phyloP scores from a whole-genome alignment of 441 rosid genomes.

The Capsella rubella region DNA sequence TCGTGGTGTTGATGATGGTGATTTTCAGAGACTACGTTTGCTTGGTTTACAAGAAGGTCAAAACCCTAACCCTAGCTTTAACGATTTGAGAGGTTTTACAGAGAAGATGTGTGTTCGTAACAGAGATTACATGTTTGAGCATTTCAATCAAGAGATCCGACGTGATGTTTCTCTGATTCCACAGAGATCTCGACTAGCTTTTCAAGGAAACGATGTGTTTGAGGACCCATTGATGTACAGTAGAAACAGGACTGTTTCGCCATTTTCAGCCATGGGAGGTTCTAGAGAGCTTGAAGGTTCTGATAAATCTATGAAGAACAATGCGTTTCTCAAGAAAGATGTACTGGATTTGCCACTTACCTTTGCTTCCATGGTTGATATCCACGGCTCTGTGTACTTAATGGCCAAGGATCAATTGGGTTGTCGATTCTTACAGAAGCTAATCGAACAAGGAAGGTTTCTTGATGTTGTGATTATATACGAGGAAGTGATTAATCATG shows the following conservation, averaged over 20 bases:
- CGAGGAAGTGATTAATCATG: slow-evolving; percentile 57
- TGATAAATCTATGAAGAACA: slow-evolving; percentile 28
- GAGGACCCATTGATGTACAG: neutral
- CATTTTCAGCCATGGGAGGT: slow-evolving; percentile 33
- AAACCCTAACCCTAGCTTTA: slow-evolving; percentile 31
- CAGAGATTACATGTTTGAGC: slow-evolving; percentile 46
- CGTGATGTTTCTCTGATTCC: neutral
- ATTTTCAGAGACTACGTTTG: slow-evolving; percentile 24
- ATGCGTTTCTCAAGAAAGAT: slow-evolving; percentile 25
- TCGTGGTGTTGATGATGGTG: slow-evolving; percentile 26
- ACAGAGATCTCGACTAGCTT: neutral
- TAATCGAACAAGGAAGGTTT: slow-evolving; percentile 58
- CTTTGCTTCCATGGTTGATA: slow-evolving; percentile 49
- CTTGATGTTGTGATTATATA: slow-evolving; percentile 55
- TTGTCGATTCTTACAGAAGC: slow-evolving; percentile 65
- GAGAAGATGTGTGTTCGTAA: slow-evolving; percentile 7
- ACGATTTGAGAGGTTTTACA: neutral
- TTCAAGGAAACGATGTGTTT: neutral
- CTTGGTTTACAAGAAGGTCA: slow-evolving; percentile 45
- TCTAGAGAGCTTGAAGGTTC: neutral
- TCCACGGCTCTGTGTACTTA: slow-evolving; percentile 52
- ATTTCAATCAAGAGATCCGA: slow-evolving; percentile 40
- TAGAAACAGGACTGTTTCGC: neutral
- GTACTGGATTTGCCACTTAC: neutral
- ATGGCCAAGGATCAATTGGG: slow-evolving; percentile 80